These are phyloP conservation scores for Pyrenophora teres DNA, from an alignment of 2,329 filamentous ascomycete genomes.

Conservation along the genomic window DNA sequence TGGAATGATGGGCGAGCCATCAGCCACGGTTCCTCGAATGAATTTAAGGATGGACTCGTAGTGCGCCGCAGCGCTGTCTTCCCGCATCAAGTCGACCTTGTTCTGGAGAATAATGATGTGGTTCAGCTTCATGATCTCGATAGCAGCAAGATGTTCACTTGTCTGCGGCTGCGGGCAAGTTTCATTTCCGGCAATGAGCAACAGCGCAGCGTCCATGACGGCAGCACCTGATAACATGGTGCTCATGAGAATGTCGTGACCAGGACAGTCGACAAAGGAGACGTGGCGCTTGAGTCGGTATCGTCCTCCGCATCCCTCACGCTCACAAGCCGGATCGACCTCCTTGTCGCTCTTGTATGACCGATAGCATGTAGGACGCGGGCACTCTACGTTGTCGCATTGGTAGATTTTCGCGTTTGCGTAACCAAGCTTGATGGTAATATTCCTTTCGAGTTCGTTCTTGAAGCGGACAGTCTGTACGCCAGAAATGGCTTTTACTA, in stretches of 20 bases:
- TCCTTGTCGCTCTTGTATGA: conserved; percentile 99
- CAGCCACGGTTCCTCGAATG: conserved; percentile 94
- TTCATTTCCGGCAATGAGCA: conserved; percentile 98
- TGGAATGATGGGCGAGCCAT: conserved; percentile 92
- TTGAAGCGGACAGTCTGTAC: conserved; percentile 99
- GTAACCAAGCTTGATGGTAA: conserved; percentile 99
- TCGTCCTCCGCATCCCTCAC: conserved; percentile 84
- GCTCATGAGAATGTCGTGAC: conserved; percentile 99
- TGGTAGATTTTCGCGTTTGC: conserved; percentile 99
- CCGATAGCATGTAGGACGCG: conserved; percentile 90
- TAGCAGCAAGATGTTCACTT: conserved; percentile 96
- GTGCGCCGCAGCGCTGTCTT: conserved; percentile 91
- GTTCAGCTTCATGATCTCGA: conserved; percentile 99
- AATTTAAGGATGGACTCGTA: conserved; percentile 98
- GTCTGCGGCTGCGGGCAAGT: conserved; percentile 97
- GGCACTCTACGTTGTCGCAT: conserved; percentile 90
- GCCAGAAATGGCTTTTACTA: conserved; percentile 98
- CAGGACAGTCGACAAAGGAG: conserved; percentile 96
- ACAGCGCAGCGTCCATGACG: conserved; percentile 97
- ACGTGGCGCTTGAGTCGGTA: conserved; percentile 73
- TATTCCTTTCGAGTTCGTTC: conserved; percentile 98
- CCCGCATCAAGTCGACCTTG: conserved; percentile 98
- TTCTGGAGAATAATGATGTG: conserved; percentile 99
- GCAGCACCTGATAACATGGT: conserved; percentile 99
- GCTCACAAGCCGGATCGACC: conserved; percentile 93